Evolutionary conservation across 495 filamentous ascomycete species (phyloP), one percentile per base, ranked within the genome.

Genomic region (Tuber brumale): DNA sequence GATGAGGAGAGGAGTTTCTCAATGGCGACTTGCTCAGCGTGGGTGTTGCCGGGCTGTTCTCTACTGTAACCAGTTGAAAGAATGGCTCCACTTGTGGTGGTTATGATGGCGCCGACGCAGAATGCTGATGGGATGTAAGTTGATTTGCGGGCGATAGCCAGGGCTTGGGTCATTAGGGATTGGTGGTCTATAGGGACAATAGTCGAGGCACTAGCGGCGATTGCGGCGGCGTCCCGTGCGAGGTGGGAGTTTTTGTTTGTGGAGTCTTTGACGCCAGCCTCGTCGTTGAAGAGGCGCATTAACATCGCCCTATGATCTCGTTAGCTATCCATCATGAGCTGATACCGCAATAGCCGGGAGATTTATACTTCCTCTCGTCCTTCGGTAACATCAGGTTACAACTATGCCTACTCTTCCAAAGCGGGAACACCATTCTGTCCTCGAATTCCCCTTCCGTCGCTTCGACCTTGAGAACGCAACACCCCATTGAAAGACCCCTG

Each of bases 301-400:
- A 97, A 86, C 92, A 97, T 95, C 12, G 95, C 95, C 46, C 89
- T 82, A 51, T 48, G 19, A 19, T 66, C 7, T 35, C 43, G 27
- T 45, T 19, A 70, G 43, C 35, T 14, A 35, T 19, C 57, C 5
- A 35, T 66, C 31, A 31, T 5, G 19, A 71, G 12, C 18, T 10
- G 46, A 71, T 41, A 31, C 45, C 27, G 8, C 4, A 48, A 51
- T 31, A 74, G 46, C 27, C 43, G 41, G 31, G 35, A n/a, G 10
- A 35, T 31, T 76, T 72, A 70, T 75, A 82, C 81, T 75, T 91
- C 44, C 95, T 89, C 70, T 99, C 95, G 82, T 99, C 95, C 85
- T 98, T 99, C 72, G 94, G 94, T 79, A 97, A 86, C 95, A 99
- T 99, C 61, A 99, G 88, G 84, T 98, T 99, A 72, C 97, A 85